Base-by-base conservation (phyloP, 2,329 filamentous ascomycete genomes). In the Corniculantispora saksenae region DNA sequence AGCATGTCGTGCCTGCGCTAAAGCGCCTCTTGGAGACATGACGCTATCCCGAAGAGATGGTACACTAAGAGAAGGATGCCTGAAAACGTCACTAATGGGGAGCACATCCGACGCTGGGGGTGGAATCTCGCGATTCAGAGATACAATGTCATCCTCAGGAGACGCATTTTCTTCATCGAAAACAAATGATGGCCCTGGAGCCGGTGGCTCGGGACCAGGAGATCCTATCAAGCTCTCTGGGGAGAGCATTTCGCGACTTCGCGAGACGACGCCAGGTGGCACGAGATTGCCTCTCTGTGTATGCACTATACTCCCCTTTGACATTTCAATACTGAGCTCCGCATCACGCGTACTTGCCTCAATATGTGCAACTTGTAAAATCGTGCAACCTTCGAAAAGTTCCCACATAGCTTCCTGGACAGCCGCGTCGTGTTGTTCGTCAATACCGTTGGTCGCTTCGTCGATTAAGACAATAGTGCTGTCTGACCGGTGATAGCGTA, bases 361-460 rank as follows among this genome's bases (percentile, higher is more conserved):
- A 1, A 58, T 7, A 27, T 57, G 38, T 8, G 55, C 55, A 32
- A 58, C 40, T 47, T 58, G 55, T 23, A 58, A 9, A 32, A 58
- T 58, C 4, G 55, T 47, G 17, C 55, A 58, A 15, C 55, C 40
- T n/a, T 58, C 55, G 10, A 60, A 60, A 9, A 50, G 17, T 27
- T 60, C 45, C 47, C 45, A 38, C 17, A 60, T 40, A 15, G 17
- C n/a, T 8, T 19, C 7, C 29, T 60, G 57, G 7, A 51, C 57
- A 6, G 57, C 47, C 2, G 6, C 19, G 17, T 60, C 57, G 1
- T 19, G 43, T 9, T n/a, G 1, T 10, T 15, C 1, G 15, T 60
- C 45, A 6, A 60, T 38, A 21, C 57, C n/a, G 23, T n/a, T 60
- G 13, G 57, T 60, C 7, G 57, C 57, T 25, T 60, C 57, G 29